phyloP scores from a whole-genome alignment of 2,329 filamentous ascomycete genomes.

The Epichloe aotearoae region DNA sequence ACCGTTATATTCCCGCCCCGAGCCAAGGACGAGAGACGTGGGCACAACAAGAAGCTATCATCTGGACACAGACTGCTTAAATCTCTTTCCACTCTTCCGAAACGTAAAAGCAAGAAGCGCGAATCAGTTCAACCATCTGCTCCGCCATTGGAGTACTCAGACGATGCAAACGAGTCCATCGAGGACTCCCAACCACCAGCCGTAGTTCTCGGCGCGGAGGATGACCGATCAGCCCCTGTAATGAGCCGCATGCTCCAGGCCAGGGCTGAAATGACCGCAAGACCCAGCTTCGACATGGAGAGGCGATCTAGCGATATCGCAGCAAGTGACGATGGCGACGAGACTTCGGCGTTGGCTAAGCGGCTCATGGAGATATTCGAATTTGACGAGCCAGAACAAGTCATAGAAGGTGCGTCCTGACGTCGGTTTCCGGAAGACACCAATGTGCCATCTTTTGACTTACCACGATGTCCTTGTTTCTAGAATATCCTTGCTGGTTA shows the following conservation, averaged over 20 bases:
- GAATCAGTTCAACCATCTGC: constrained; percentile 27
- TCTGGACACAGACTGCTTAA: constrained; percentile 48
- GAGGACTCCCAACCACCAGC: constrained; percentile 12
- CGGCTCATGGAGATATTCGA: constrained; percentile 75
- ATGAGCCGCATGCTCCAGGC: constrained; percentile 70
- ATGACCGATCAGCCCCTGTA: constrained; percentile 49
- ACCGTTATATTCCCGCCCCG: constrained; percentile 27
- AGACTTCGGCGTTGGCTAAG: constrained; percentile 49
- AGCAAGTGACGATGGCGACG: constrained; percentile 20
- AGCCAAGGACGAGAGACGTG: constrained; percentile 17
- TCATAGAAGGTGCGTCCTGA: constrained; percentile 56
- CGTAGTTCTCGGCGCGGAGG: constrained; percentile 13
- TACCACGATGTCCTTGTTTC: neutral
- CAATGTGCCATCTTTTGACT: constrained; percentile 4
- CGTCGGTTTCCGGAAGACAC: neutral
- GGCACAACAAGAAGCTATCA: constrained; percentile 47
- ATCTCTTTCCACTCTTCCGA: constrained; percentile 48
- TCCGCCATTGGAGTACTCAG: constrained; percentile 19
- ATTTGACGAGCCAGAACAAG: constrained; percentile 69
- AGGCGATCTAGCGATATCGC: constrained; percentile 27
- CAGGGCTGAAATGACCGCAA: constrained; percentile 46
- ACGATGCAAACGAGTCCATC: constrained; percentile 15
- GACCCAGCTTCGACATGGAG: constrained; percentile 45
- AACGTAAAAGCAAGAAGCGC: constrained; percentile 27
- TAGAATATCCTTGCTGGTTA: constrained; percentile 88